Percentiles rank a stretch among this genome's conserved stretches.
Conservation (phyloP, 139 green algal species). For the Pleodorina starrii region DNA sequence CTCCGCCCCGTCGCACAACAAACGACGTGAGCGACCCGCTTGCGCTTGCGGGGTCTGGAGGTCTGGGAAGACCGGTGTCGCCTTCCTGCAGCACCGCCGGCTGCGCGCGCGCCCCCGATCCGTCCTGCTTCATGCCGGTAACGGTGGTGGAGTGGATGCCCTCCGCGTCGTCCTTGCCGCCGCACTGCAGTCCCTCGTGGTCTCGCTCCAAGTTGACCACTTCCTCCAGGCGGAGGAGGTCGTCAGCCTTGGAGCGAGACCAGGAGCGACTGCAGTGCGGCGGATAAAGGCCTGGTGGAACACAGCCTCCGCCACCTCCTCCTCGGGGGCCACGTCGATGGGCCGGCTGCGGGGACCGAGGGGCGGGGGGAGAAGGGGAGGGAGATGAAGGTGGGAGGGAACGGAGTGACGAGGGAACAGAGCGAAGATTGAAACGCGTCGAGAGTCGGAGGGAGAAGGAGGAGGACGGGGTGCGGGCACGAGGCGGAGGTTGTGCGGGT, state of each 20-base stretch:
- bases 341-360: slow-evolving; percentile 57
- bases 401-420: no score
- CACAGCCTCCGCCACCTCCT: slow-evolving; percentile 73
- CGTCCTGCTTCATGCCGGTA: slow-evolving; percentile 68
- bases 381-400: no score
- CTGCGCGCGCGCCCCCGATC: slow-evolving; percentile 52
- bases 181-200: slow-evolving; percentile 71
- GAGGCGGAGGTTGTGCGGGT: no score
- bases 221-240: slow-evolving; percentile 91
- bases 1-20: not conserved
- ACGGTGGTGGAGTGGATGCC: slow-evolving; percentile 94
- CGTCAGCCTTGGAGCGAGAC: no score
- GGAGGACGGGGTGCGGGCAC: no score
- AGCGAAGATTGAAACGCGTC: no score
- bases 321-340: slow-evolving; percentile 56
- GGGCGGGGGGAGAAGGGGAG: no score
- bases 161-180: slow-evolving; percentile 70
- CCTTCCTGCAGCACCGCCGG: slow-evolving; percentile 53
- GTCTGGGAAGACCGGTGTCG: no score
- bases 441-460: no score
- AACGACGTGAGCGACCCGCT: slow-evolving; percentile 2
- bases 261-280: no score
- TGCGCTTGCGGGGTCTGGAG: no score
- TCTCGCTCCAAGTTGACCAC: slow-evolving; percentile 93
- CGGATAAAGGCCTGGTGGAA: slow-evolving; percentile 97